These are phyloP conservation scores for Brassica carinata DNA, from an alignment of 345 rosid genomes.

Conservation along the genomic window DNA sequence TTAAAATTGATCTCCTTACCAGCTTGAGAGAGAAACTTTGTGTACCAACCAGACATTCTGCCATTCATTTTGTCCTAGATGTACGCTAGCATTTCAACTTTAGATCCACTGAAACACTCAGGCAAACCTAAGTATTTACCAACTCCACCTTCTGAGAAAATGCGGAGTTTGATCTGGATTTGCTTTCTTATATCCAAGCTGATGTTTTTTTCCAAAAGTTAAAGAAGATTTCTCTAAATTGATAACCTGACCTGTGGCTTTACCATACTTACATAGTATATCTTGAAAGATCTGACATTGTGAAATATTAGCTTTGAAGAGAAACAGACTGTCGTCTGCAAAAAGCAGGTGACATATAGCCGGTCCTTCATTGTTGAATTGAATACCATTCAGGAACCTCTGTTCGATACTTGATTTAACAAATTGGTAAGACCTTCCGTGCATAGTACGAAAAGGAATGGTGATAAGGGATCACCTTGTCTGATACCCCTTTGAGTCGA, in stretches of 20 bases:
- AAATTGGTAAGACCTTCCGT: neutral
- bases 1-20: neutral
- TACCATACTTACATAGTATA: too few relatives aligned
- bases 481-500: too few relatives aligned
- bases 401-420: neutral
- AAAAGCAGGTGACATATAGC: neutral
- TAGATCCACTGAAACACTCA: neutral
- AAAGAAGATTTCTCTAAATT: neutral
- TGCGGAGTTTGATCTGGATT: too few relatives aligned
- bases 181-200: too few relatives aligned
- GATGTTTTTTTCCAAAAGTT: neutral
- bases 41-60: neutral
- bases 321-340: neutral
- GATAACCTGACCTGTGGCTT: neutral
- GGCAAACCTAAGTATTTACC: neutral
- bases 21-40: neutral
- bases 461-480: too few relatives aligned
- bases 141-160: neutral
- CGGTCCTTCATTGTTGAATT: neutral
- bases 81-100: neutral
- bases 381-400: neutral
- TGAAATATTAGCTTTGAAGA: too few relatives aligned
- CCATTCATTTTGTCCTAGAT: neutral
- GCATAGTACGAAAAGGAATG: too few relatives aligned
- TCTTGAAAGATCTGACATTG: too few relatives aligned